These are phyloP conservation scores for Butyriboletus loyo DNA, from an alignment of 768 basidiomycete species.

Conservation along the genomic window DNA sequence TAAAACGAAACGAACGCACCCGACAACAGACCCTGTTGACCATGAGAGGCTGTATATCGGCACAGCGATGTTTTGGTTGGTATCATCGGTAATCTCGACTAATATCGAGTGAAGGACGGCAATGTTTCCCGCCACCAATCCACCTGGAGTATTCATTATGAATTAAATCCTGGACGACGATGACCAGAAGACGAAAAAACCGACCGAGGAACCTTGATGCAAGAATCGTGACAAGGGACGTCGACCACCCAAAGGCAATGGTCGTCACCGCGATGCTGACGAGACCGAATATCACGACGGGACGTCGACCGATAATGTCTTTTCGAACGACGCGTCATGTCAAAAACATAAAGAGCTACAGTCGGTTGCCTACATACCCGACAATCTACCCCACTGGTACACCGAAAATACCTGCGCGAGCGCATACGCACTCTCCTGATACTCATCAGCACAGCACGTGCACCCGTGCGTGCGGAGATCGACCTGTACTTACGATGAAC, in stretches of 20 bases:
- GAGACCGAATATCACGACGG: constrained; percentile 1
- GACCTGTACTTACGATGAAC: not conserved
- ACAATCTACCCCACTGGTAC: constrained; percentile 7
- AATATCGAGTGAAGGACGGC: constrained; percentile 10
- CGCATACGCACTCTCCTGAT: constrained; percentile 1
- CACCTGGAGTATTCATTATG: not conserved
- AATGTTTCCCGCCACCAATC: constrained; percentile 6
- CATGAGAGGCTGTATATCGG: constrained; percentile 11
- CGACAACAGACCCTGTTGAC: constrained; percentile 1
- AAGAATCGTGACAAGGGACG: constrained; percentile 4
- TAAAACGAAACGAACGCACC: not conserved
- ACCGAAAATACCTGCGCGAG: constrained; percentile 4
- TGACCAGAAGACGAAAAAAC: not conserved
- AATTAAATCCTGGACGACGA: not conserved
- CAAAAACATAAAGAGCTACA: not conserved
- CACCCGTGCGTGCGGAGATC: too few species aligned
- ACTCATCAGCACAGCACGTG: not conserved
- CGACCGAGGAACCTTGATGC: constrained; percentile 5
- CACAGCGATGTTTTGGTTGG: constrained; percentile 10
- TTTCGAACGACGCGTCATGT: not conserved
- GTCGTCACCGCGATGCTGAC: constrained; percentile 3
- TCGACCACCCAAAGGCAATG: constrained; percentile 7
- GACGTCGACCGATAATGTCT: constrained; percentile 4
- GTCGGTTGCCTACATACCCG: not conserved
- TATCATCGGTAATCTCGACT: constrained; percentile 13